A percentile compares a stretch with the other conserved stretches of the same genome.
phyloP scores from a whole-genome alignment of 106 monocot species.

The Acorus gramineus region DNA sequence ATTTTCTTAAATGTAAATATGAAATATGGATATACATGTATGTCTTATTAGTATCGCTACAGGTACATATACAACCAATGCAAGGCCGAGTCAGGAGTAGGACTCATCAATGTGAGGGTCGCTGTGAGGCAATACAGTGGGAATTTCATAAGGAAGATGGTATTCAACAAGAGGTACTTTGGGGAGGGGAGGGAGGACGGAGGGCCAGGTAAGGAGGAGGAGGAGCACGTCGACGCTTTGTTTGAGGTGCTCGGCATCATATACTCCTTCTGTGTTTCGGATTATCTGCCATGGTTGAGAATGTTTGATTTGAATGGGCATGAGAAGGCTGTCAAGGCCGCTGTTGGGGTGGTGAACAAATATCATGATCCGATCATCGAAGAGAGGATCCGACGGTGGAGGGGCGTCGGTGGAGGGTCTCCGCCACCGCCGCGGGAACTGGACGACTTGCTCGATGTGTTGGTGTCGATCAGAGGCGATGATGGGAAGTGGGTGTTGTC shows the following conservation, averaged over 20 bases:
- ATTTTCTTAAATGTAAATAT: too few relatives aligned
- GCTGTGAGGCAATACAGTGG: neutral
- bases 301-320: neutral
- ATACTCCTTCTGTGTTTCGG: slow-evolving; percentile 1
- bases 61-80: neutral
- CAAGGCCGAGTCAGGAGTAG: neutral
- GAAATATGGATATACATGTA: too few relatives aligned
- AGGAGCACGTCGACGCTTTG: neutral
- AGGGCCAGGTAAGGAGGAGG: neutral
- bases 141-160: neutral
- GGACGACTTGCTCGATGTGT: neutral
- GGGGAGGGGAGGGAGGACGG: neutral
- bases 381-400: neutral
- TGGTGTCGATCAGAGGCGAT: neutral
- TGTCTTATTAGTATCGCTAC: too few relatives aligned
- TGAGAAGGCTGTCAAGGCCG: neutral
- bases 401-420: neutral
- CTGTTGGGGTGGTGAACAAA: neutral
- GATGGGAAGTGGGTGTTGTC: neutral
- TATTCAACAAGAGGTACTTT: neutral
- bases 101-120: neutral
- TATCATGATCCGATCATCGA: slow-evolving; percentile 1
- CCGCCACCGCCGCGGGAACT: neutral
- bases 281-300: neutral
- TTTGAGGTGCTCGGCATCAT: neutral